Evolutionary conservation across 345 rosid species (phyloP), one percentile per base, ranked within the genome.

Genomic region (Syzygium grande): DNA sequence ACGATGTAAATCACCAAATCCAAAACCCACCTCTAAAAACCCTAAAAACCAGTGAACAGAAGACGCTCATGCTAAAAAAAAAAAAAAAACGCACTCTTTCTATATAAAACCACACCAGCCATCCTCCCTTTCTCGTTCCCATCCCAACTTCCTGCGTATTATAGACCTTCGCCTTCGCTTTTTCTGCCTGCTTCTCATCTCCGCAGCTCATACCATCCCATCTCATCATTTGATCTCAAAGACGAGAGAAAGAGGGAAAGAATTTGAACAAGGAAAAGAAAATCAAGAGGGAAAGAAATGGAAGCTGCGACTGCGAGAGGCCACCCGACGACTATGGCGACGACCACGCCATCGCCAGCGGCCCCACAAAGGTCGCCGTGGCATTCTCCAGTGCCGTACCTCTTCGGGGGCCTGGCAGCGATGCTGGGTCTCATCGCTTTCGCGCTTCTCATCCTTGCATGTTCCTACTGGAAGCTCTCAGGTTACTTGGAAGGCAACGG

Each of bases 331-430:
- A 89, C 91, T 84, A 91, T 56, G n/a, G 89, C 92, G 61, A 17
- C 59, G 58, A 25, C 84, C 68, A 87, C 80, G 59, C 51, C 91
- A 17, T 12, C 89, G 21, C 17, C 88, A 19, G 49, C 90, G 41
- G 85, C 68, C 2, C 85, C 51, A 65, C 92, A 91, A 78, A 97
- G 91, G 92, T 96, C 98, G 25, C 95, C 98, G 23, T 97, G 99
- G 99, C 99, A 97, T 90, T 97, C 99, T 56, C 99, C 99, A 2
- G 98, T 97, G 65, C 99, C 99, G 0, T 97, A 96, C 90, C 92
- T 97, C 56, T 97, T 97, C 58, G 99, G 99, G 38, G 99, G 99
- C 25, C 88, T 97, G 59, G 99, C 99, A 0, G 99, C 99, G 51
- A 96, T 97, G 99, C 91, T 97, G 38, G 99, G 99, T 65, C 94